Evolutionary conservation across 192 early-diverging fungal genomes (phyloP), one percentile per base, ranked within the genome.

Genomic region (Entophlyctis helioformis): DNA sequence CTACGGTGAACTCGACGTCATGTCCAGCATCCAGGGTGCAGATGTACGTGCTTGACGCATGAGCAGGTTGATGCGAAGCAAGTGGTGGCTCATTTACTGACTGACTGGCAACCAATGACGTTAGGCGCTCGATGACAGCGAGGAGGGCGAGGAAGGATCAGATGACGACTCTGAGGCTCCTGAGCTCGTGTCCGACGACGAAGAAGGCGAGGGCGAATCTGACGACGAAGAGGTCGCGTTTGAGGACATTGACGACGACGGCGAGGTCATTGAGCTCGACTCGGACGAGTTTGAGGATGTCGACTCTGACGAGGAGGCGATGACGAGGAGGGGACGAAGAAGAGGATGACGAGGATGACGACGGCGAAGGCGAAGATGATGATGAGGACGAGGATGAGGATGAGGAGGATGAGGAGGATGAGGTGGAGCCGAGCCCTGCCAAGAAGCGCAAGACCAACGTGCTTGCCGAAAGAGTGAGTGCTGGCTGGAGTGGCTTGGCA

Each of bases 21-120:
- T 69, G 13, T 74, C 80, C 13, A 78, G 80, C 26, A 63, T 98
- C 19, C 84, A 78, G 5, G 95, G 85, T 39, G 78, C 86, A 20
- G 93, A 96, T 53, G 63, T 69, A 36, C 23, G 53, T 25, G 39
- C 36, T 29, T 31, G 21, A 40, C 50, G 13, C 44, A 41, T 5
- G 22, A 56, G 3, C 32, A 31, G 26, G n/a, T 19, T 7, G 20
- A 25, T n/a, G 24, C 15, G 21, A 60, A 49, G 44, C 18, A n/a
- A n/a, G n/a, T n/a, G n/a, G n/a, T n/a, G n/a, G n/a, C n/a, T n/a
- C n/a, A n/a, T n/a, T n/a, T n/a, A n/a, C n/a, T n/a, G n/a, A n/a
- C n/a, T n/a, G n/a, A n/a, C n/a, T n/a, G n/a, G n/a, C n/a, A n/a
- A n/a, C n/a, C n/a, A n/a, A n/a, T n/a, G n/a, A n/a, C n/a, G n/a